phyloP scores from a whole-genome alignment of 2,329 filamentous ascomycete genomes.

The Penicillium carneum region DNA sequence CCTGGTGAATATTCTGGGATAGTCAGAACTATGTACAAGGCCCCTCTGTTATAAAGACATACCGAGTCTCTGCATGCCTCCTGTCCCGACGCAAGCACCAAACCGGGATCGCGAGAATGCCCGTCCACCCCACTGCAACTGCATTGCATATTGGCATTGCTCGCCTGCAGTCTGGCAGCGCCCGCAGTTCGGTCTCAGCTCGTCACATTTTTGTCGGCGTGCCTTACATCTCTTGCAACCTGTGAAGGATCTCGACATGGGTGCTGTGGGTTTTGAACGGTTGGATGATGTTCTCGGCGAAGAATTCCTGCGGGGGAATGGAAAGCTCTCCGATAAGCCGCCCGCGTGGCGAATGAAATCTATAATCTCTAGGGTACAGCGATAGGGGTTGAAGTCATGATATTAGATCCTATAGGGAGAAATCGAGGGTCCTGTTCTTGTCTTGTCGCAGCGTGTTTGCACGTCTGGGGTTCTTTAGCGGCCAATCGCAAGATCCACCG shows the following conservation, averaged over 20 bases:
- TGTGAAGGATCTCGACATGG: conserved; percentile 52
- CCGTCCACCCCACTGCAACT: conserved; percentile 53
- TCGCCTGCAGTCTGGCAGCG: conserved; percentile 50
- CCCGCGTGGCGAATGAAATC: conserved; percentile 28
- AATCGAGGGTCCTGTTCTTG: background rate
- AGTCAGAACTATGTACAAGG: background rate
- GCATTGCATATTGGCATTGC: conserved; percentile 52
- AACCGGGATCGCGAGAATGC: conserved; percentile 52
- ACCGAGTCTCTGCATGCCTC: conserved; percentile 49
- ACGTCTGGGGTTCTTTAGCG: conserved; percentile 28
- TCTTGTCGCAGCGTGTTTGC: background rate
- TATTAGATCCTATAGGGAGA: background rate
- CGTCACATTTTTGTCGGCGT: conserved; percentile 57
- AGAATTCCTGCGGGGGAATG: conserved; percentile 37
- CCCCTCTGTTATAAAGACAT: background rate
- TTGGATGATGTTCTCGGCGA: conserved; percentile 19
- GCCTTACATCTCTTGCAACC: conserved; percentile 56
- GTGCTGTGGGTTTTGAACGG: conserved; percentile 20
- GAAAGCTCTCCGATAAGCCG: conserved; percentile 19
- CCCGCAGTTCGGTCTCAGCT: conserved; percentile 51
- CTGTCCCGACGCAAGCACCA: conserved; percentile 45
- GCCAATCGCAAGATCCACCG: conserved; percentile 34
- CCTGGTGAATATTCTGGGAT: conserved; percentile 48
- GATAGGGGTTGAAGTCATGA: background rate
- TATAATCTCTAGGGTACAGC: conserved; percentile 15